These are phyloP conservation scores for Cryphonectria parasitica DNA, from an alignment of 2,329 filamentous ascomycete species.

Conservation along the genomic window DNA sequence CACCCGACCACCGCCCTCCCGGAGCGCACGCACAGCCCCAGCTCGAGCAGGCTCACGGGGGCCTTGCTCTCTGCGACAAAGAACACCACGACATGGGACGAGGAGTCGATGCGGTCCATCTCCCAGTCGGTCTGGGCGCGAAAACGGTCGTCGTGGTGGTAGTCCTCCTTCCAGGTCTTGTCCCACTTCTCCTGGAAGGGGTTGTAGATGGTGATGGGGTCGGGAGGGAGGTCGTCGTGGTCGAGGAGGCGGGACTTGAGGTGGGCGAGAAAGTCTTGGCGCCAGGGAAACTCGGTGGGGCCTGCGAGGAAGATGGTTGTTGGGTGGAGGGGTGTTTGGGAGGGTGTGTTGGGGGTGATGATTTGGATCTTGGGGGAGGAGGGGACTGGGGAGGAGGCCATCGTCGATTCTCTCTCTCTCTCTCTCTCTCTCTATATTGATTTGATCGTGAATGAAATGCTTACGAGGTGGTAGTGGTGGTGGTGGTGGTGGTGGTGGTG, in stretches of 20 bases:
- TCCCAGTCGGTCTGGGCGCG: slow-evolving; percentile 64
- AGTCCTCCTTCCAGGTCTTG: slow-evolving; percentile 53
- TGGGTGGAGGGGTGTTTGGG: slow-evolving; percentile 25
- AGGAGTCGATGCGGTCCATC: slow-evolving; percentile 56
- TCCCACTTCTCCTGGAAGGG: slow-evolving; percentile 63
- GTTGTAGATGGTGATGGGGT: slow-evolving; percentile 56
- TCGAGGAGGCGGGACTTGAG: slow-evolving; percentile 40
- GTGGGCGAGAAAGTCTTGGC: slow-evolving; percentile 44
- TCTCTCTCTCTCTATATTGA: neutral
- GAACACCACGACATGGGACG: slow-evolving; percentile 60
- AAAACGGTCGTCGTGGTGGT: slow-evolving; percentile 48
- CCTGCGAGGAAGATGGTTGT: slow-evolving; percentile 60
- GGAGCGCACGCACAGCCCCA: slow-evolving; percentile 54
- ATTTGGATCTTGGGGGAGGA: slow-evolving; percentile 12
- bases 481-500: neutral
- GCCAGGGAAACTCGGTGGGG: slow-evolving; percentile 57
- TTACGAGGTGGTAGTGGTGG: neutral
- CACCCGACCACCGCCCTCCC: slow-evolving; percentile 58
- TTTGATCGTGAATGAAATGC: neutral
- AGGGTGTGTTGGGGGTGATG: slow-evolving; percentile 24
- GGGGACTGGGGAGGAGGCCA: neutral
- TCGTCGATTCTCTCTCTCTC: neutral
- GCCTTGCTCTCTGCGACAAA: slow-evolving; percentile 57
- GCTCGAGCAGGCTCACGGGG: slow-evolving; percentile 62
- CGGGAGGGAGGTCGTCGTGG: slow-evolving; percentile 35